Conservation (phyloP, 129 eudicot genomes). For the Dittrichia graveolens region DNA sequence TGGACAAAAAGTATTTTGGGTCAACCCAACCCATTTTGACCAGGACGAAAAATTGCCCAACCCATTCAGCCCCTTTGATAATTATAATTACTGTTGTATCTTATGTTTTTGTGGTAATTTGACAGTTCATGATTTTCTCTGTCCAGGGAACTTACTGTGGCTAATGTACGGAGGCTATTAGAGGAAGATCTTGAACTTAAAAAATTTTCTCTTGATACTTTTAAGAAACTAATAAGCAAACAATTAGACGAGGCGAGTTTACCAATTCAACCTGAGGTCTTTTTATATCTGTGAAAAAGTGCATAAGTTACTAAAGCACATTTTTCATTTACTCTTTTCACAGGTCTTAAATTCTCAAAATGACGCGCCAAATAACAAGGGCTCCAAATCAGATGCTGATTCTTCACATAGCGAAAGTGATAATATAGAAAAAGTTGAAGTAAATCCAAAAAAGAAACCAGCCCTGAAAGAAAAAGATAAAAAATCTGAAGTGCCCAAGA, state of each 20-base stretch:
- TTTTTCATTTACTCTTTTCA: conserved; percentile 12
- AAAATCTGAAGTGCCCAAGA: conserved; percentile 51
- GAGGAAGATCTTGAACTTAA: conserved; percentile 86
- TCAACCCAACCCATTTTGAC: too few species aligned
- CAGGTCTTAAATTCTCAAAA: conserved; percentile 55
- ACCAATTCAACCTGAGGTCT: conserved; percentile 1
- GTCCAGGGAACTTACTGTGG: conserved; percentile 65
- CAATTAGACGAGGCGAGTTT: conserved; percentile 71
- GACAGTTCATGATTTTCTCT: neutral
- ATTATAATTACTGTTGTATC: too few species aligned
- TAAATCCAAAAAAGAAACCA: conserved; percentile 51
- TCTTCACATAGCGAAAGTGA: conserved; percentile 46
- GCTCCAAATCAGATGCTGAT: conserved; percentile 41
- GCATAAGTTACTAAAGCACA: neutral
- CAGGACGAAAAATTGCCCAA: too few species aligned
- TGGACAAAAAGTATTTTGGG: too few species aligned
- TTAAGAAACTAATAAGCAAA: conserved; percentile 66
- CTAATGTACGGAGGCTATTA: conserved; percentile 75
- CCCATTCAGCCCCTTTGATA: too few species aligned
- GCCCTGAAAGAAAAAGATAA: conserved; percentile 46
- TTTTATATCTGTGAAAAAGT: neutral
- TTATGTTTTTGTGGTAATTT: conserved; percentile 1
- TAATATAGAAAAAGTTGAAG: conserved; percentile 39
- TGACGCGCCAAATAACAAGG: conserved; percentile 38
- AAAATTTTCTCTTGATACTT: conserved; percentile 63